These are phyloP conservation scores for Echinosphaeria canescens DNA, from an alignment of 2,329 filamentous ascomycete species.

Conservation along the genomic window DNA sequence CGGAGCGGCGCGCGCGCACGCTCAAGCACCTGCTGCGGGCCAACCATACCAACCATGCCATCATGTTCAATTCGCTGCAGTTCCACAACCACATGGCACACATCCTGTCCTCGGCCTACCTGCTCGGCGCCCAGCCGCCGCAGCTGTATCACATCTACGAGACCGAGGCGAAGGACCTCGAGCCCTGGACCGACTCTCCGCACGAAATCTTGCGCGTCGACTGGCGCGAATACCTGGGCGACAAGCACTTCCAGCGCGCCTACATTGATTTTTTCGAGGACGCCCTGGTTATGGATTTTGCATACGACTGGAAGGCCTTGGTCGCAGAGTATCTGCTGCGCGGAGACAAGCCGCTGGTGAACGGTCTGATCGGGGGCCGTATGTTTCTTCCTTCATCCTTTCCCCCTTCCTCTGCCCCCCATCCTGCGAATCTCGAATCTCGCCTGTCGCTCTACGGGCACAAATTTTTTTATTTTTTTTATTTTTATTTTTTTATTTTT, in stretches of 20 bases:
- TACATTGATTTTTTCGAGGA: conserved; percentile 96
- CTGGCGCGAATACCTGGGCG: conserved; percentile 70
- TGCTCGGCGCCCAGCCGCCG: conserved; percentile 53
- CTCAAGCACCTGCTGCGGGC: conserved; percentile 80
- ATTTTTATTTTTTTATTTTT: too few relatives aligned
- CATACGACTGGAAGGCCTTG: conserved; percentile 71
- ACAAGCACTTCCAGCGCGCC: conserved; percentile 64
- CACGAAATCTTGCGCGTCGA: conserved; percentile 65
- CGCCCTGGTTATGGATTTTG: conserved; percentile 46
- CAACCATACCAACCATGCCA: conserved; percentile 78
- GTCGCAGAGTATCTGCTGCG: conserved; percentile 56
- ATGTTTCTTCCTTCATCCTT: conserved; percentile 13
- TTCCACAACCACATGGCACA: conserved; percentile 76
- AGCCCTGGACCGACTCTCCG: conserved; percentile 67
- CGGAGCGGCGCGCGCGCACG: conserved; percentile 59
- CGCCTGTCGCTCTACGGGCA: too few relatives aligned
- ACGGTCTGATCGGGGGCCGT: conserved; percentile 63
- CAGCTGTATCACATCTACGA: conserved; percentile 72
- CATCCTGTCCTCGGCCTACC: conserved; percentile 64
- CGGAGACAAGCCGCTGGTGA: conserved; percentile 56
- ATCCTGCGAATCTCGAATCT: too few relatives aligned
- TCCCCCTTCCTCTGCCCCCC: too few relatives aligned
- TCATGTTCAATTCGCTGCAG: conserved; percentile 52
- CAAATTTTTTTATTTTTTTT: too few relatives aligned
- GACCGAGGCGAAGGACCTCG: conserved; percentile 44